phyloP scores from a whole-genome alignment of 202 grass and related monocot species.

The Musa balbisiana region DNA sequence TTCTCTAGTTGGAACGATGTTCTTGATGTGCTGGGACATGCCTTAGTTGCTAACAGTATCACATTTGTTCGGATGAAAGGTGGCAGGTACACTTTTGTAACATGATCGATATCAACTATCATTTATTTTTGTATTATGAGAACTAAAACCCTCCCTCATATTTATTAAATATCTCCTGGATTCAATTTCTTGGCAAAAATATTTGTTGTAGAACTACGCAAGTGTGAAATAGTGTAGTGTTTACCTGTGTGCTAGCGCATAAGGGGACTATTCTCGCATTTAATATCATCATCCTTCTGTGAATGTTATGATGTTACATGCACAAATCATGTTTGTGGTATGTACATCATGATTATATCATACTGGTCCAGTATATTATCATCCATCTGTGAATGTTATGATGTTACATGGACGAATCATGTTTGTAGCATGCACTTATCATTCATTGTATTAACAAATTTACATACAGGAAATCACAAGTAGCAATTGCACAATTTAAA shows the following conservation, averaged over 20 bases:
- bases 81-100: slow-evolving; percentile 45
- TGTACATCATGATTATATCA: neutral
- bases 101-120: no score
- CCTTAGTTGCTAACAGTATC: slow-evolving; percentile 60
- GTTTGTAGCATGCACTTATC: neutral
- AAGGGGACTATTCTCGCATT: no score
- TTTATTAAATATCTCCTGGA: no score
- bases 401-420: neutral
- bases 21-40: slow-evolving; percentile 81
- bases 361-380: no score
- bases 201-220: no score
- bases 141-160: no score
- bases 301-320: neutral
- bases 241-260: no score
- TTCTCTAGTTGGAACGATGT: slow-evolving; percentile 99
- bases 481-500: slow-evolving; percentile 83
- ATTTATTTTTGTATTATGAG: no score
- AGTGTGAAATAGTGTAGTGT: no score
- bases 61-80: slow-evolving; percentile 94
- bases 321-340: neutral
- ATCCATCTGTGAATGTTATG: neutral
- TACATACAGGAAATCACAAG: slow-evolving; percentile 66
- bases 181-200: no score
- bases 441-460: neutral
- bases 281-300: no score